Base-by-base conservation (phyloP, 2,329 filamentous ascomycete species). In the Calonectria leucothoes region DNA sequence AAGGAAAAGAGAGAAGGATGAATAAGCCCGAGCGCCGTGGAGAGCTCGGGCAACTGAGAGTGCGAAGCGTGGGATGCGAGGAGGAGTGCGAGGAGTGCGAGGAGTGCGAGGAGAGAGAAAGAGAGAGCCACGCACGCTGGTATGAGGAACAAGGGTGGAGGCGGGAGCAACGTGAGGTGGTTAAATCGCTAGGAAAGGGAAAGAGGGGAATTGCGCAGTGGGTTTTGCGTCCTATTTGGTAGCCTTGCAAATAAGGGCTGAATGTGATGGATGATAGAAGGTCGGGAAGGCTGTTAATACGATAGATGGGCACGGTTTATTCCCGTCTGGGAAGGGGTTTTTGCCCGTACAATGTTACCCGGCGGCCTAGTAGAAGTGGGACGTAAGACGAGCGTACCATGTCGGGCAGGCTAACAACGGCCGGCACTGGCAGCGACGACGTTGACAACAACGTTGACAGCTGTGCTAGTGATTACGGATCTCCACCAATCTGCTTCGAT, bases 371-470 rank as follows among this genome's bases (percentile, higher is more conserved):
- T 55, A 52, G 64, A 66, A 66, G 64, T 55, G 64, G 29, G 49
- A 52, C 64, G 64, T 55, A 55, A 66, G 45, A 52, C 31, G n/a
- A 39, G n/a, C 23, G 52, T 66, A 55, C 59, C 39, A 31, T 27
- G 27, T 20, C 25, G 25, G 59, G 6, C 25, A 64, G 37, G 33
- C 39, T 48, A 64, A 61, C 17, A 35, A n/a, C n/a, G 23, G 31
- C 27, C n/a, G 23, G 27, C 39, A 64, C n/a, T 64, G 59, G 10
- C 55, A 59, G n/a, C n/a, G n/a, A n/a, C n/a, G n/a, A 59, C 55
- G 55, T 59, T 59, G 55, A 33, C 55, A 59, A 35, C 52, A 59
- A 35, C 52, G 29, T 59, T 64, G 59, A 45, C 59, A 64, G 59
- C 39, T 12, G 33, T 64, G 29, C 39, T 64, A 48, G 59, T 64